phyloP scores from a whole-genome alignment of 2,329 filamentous ascomycete species.

The Aureobasidium sp. region DNA sequence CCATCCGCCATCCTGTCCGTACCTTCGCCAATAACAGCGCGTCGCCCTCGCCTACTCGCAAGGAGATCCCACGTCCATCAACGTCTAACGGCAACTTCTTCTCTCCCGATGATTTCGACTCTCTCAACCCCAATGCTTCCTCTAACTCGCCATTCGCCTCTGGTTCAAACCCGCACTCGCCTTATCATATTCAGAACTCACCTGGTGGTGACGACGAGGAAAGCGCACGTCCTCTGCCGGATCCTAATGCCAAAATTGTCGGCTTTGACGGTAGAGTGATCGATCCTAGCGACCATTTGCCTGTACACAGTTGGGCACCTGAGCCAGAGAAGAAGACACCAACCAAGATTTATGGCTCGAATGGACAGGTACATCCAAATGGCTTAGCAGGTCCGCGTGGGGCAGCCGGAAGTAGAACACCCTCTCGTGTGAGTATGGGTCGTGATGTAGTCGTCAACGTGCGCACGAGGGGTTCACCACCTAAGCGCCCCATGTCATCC shows the following conservation, averaged over 20 bases:
- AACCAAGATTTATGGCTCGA: slow-evolving; percentile 30
- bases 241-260: slow-evolving; percentile 58
- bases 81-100: slow-evolving; percentile 55
- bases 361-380: slow-evolving; percentile 29
- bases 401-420: slow-evolving; percentile 10
- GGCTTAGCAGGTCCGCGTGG: slow-evolving; percentile 10
- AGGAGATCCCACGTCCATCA: slow-evolving; percentile 58
- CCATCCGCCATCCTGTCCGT: slow-evolving; percentile 21
- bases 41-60: slow-evolving; percentile 47
- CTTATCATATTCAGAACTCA: slow-evolving; percentile 21
- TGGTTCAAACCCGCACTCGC: slow-evolving; percentile 19
- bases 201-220: not conserved
- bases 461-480: slow-evolving; percentile 23
- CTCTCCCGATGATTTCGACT: slow-evolving; percentile 68
- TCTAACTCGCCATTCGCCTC: slow-evolving; percentile 15
- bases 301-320: slow-evolving; percentile 69
- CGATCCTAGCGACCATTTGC: slow-evolving; percentile 74
- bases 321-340: slow-evolving; percentile 59
- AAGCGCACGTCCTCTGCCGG: slow-evolving; percentile 21
- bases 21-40: slow-evolving; percentile 9
- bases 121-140: slow-evolving; percentile 53
- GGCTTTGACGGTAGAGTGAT: slow-evolving; percentile 69
- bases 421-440: slow-evolving; percentile 17
- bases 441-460: slow-evolving; percentile 30
- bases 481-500: slow-evolving; percentile 39